phyloP scores from a whole-genome alignment of 768 basidiomycete species.

The Clitopilus passeckerianus region DNA sequence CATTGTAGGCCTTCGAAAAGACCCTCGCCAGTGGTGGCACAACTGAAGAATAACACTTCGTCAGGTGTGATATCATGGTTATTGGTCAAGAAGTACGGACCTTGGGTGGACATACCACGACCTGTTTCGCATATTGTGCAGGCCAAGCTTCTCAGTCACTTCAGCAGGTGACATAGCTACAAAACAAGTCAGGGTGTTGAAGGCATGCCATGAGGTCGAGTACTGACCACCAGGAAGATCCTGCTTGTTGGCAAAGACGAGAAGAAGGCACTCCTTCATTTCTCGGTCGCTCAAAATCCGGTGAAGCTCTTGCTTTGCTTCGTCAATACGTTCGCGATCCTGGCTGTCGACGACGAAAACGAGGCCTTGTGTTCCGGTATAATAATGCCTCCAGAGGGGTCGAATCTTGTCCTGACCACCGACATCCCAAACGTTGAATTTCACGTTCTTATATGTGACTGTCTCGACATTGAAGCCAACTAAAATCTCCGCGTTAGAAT shows the following conservation, averaged over 20 bases:
- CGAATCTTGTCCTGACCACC: slow-evolving; percentile 99
- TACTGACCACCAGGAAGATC: slow-evolving; percentile 90
- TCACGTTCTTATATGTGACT: slow-evolving; percentile 98
- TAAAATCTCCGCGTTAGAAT: slow-evolving; percentile 20
- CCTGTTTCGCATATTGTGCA: slow-evolving; percentile 94
- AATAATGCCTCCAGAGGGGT: slow-evolving; percentile 98
- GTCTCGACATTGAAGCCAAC: slow-evolving; percentile 99
- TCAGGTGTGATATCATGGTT: background rate
- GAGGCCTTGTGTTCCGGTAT: slow-evolving; percentile 97
- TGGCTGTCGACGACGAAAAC: slow-evolving; percentile 98
- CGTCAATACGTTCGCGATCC: slow-evolving; percentile 92
- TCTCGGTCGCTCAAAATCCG: slow-evolving; percentile 94
- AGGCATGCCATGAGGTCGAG: background rate
- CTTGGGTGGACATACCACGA: slow-evolving; percentile 99
- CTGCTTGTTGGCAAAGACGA: slow-evolving; percentile 99
- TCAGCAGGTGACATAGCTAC: slow-evolving; percentile 98
- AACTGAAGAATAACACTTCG: slow-evolving; percentile 42
- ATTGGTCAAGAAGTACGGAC: slow-evolving; percentile 35
- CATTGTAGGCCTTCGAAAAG: slow-evolving; percentile 96
- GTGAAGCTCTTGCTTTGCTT: slow-evolving; percentile 93
- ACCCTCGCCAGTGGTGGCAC: slow-evolving; percentile 95
- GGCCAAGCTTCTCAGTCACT: slow-evolving; percentile 93
- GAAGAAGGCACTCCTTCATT: slow-evolving; percentile 95
- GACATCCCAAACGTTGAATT: slow-evolving; percentile 95
- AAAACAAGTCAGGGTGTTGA: background rate